phyloP scores from a whole-genome alignment of 2,329 filamentous ascomycete species.

The Penicillium sp. region DNA sequence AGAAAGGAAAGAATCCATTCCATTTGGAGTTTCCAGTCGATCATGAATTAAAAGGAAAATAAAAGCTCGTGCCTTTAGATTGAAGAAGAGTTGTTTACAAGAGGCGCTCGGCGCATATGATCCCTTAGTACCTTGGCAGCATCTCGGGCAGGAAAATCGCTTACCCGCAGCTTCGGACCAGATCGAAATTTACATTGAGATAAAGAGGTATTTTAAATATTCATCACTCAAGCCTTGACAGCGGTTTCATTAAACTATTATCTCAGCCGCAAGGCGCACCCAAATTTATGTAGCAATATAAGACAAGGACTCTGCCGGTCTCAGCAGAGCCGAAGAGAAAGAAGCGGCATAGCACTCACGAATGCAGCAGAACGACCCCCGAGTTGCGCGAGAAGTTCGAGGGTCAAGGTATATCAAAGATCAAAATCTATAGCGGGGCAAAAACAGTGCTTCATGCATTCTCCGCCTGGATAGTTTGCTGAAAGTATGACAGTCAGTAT shows the following conservation, averaged over 20 bases:
- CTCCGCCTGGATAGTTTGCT: slow-evolving; percentile 47
- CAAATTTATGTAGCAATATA: slow-evolving; percentile 35
- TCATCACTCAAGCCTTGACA: slow-evolving; percentile 5
- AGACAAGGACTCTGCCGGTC: slow-evolving; percentile 31
- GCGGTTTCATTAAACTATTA: slow-evolving; percentile 35
- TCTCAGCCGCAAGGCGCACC: slow-evolving; percentile 22
- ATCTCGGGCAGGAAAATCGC: too few relatives aligned
- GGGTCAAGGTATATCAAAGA: slow-evolving; percentile 31
- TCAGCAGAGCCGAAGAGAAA: slow-evolving; percentile 25
- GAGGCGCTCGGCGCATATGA: too few relatives aligned
- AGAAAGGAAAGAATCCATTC: neutral
- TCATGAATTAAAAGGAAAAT: too few relatives aligned
- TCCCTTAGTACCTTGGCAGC: too few relatives aligned
- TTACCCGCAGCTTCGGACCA: too few relatives aligned
- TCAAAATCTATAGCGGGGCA: slow-evolving; percentile 32
- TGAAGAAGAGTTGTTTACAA: too few relatives aligned
- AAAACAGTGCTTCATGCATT: slow-evolving; percentile 39
- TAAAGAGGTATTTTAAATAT: too few relatives aligned
- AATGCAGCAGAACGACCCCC: slow-evolving; percentile 21
- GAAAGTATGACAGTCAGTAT: slow-evolving; percentile 10
- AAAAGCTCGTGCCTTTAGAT: too few relatives aligned
- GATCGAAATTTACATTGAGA: too few relatives aligned
- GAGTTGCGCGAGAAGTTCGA: slow-evolving; percentile 13
- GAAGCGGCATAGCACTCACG: slow-evolving; percentile 19
- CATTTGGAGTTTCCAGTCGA: too few relatives aligned